Percentiles rank a stretch among this genome's conserved stretches.
Evolutionary conservation across 345 rosid species (phyloP).

Genomic region (Mercurialis annua): DNA sequence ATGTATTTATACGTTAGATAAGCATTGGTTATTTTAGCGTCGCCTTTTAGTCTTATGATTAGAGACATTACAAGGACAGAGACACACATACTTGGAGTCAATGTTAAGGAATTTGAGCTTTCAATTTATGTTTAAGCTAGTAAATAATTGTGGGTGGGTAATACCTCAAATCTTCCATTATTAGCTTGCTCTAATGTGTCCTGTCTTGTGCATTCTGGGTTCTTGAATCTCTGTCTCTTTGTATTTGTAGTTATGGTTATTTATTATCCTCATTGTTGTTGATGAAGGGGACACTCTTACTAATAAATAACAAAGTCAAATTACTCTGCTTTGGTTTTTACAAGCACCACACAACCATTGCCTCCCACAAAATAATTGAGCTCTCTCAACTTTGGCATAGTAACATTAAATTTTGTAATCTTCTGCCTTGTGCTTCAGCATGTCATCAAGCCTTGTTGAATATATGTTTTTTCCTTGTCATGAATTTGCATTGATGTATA

Average conservation of each 20-base stretch:
- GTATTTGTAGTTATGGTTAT: neutral
- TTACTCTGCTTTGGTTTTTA: conserved; percentile 17
- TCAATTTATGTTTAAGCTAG: neutral
- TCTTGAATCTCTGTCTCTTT: too few relatives aligned
- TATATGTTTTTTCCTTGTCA: too few relatives aligned
- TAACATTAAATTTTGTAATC: conserved; percentile 12
- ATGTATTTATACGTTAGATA: too few relatives aligned
- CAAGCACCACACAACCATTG: conserved; percentile 21
- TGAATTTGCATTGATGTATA: too few relatives aligned
- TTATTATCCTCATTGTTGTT: conserved; percentile 21
- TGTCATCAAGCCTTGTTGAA: neutral
- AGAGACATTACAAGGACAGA: too few relatives aligned
- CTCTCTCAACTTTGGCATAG: conserved; percentile 9
- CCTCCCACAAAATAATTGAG: conserved; percentile 15
- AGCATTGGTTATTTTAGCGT: too few relatives aligned
- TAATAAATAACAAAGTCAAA: conserved; percentile 22
- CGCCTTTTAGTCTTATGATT: too few relatives aligned
- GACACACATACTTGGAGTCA: too few relatives aligned
- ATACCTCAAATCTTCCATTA: conserved; percentile 9
- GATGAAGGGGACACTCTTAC: conserved; percentile 21
- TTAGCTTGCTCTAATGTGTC: conserved; percentile 8
- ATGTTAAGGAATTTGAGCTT: too few relatives aligned
- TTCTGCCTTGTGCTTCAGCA: conserved; percentile 12
- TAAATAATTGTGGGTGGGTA: conserved; percentile 10
- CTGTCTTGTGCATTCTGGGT: conserved; percentile 7